Evolutionary conservation across 768 basidiomycete genomes (phyloP).

Genomic region (Lyophyllum atratum): DNA sequence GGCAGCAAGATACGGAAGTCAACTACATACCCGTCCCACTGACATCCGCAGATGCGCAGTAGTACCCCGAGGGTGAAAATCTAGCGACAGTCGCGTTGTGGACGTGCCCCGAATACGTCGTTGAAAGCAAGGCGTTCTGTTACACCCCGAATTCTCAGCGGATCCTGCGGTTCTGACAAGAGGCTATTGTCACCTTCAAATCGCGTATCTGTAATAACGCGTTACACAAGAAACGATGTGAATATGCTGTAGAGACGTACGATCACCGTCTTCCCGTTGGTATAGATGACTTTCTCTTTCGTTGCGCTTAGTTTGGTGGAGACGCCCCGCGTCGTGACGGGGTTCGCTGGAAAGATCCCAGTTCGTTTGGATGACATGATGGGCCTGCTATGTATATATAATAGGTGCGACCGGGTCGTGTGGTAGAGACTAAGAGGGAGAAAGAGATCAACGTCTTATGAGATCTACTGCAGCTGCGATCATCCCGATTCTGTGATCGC

Average conservation of each 20-base stretch:
- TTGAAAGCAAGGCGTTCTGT: slow-evolving; percentile 67
- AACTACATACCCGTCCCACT: slow-evolving; percentile 70
- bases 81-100: slow-evolving; percentile 88
- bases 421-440: no score
- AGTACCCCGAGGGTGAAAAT: slow-evolving; percentile 91
- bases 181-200: slow-evolving; percentile 57
- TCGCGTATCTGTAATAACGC: slow-evolving; percentile 68
- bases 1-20: background rate
- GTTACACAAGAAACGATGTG: background rate
- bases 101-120: slow-evolving; percentile 77
- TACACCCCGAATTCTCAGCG: background rate
- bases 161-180: background rate
- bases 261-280: slow-evolving; percentile 82
- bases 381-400: no score
- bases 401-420: no score
- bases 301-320: slow-evolving; percentile 72
- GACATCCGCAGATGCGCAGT: slow-evolving; percentile 89
- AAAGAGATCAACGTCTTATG: no score
- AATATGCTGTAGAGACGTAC: slow-evolving; percentile 48
- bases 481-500: no score
- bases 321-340: slow-evolving; percentile 63
- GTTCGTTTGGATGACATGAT: slow-evolving; percentile 57
- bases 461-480: no score
- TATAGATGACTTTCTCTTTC: slow-evolving; percentile 84
- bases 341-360: slow-evolving; percentile 66